phyloP scores from a whole-genome alignment of 352 stramenopile species.

The Achlya hypogyna region DNA sequence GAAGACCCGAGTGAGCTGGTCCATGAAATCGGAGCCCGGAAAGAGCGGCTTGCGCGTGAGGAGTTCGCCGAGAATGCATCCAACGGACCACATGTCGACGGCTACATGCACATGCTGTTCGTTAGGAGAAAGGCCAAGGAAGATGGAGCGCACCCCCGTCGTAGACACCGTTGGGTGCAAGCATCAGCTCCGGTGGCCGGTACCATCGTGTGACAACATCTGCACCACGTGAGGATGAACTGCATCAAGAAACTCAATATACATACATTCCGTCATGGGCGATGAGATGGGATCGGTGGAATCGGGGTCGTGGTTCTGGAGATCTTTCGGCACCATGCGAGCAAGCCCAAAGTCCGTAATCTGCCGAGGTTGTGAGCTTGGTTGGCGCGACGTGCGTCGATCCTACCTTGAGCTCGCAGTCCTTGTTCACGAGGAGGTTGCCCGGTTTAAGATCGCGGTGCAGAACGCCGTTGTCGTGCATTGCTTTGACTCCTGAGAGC shows the following conservation, averaged over 20 bases:
- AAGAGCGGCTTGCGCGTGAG: constrained; percentile 71
- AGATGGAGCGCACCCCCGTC: constrained; percentile 30
- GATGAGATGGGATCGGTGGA: constrained; percentile 29
- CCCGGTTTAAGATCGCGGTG: constrained; percentile 92
- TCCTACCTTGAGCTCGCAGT: constrained; percentile 76
- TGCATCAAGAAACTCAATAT: neutral
- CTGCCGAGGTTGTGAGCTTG: constrained; percentile 23
- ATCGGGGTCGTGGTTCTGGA: constrained; percentile 22
- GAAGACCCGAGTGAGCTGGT: constrained; percentile 74
- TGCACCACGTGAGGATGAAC: neutral
- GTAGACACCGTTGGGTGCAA: constrained; percentile 85
- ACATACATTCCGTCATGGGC: constrained; percentile 64
- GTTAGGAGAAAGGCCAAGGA: no score
- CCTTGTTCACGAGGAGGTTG: constrained; percentile 89
- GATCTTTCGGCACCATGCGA: constrained; percentile 64
- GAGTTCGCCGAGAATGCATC: constrained; percentile 91
- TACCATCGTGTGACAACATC: constrained; percentile 90
- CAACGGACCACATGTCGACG: constrained; percentile 81
- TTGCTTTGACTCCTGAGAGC: constrained; percentile 80
- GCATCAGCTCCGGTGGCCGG: constrained; percentile 87
- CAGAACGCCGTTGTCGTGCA: constrained; percentile 90
- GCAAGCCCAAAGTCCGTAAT: constrained; percentile 94
- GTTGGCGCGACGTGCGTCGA: neutral
- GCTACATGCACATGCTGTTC: constrained; percentile 22
- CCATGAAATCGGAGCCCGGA: constrained; percentile 75